phyloP scores from a whole-genome alignment of 345 rosid species.

The Hevea brasiliensis region DNA sequence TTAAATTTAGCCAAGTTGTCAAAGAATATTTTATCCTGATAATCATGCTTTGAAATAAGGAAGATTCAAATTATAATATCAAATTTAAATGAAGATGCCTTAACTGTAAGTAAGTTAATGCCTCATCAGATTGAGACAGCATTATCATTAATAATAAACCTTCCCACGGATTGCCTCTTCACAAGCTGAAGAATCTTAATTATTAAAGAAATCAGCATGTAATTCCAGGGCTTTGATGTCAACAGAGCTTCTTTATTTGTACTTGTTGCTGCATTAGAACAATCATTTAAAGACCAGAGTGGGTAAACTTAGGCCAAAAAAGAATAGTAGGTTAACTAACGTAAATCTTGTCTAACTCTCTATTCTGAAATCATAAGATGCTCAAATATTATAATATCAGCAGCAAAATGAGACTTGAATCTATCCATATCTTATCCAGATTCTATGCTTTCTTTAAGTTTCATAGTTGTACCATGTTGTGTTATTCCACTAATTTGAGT shows the following conservation, averaged over 20 bases:
- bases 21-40: background rate
- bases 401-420: background rate
- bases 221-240: slow-evolving; percentile 10
- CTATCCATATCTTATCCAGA: too few relatives aligned
- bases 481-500: background rate
- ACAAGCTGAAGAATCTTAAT: slow-evolving; percentile 22
- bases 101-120: slow-evolving; percentile 10
- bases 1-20: background rate
- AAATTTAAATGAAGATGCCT: slow-evolving; percentile 17
- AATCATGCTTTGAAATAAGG: background rate
- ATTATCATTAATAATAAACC: background rate
- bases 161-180: slow-evolving; percentile 14
- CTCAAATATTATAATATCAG: background rate
- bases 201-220: background rate
- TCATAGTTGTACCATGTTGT: background rate
- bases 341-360: background rate
- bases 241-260: slow-evolving; percentile 7
- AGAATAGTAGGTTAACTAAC: slow-evolving; percentile 1
- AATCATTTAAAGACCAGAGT: background rate
- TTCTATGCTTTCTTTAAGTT: background rate
- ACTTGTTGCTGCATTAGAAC: slow-evolving; percentile 2
- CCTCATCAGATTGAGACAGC: slow-evolving; percentile 23
- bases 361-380: background rate
- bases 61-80: background rate
- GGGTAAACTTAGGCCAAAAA: background rate